Conservation (phyloP, 208 protist genomes). For the Plasmodiophora brassicae region DNA sequence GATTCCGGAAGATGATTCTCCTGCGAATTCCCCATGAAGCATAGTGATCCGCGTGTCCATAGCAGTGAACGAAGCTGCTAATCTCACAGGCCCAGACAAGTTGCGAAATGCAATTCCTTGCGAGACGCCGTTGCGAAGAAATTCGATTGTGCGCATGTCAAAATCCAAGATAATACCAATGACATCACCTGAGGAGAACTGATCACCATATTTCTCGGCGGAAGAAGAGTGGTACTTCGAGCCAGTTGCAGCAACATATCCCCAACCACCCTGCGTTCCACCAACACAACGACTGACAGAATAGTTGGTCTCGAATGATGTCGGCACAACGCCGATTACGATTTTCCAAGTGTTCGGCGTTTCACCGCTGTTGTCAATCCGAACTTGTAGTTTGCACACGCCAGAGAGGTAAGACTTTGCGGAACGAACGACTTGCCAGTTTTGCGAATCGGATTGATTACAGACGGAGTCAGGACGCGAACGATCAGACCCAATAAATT, state of each 20-base stretch:
- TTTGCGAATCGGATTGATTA: background rate
- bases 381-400: background rate
- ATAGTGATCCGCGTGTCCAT: background rate
- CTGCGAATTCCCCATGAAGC: background rate
- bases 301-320: background rate
- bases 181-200: background rate
- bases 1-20: background rate
- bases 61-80: background rate
- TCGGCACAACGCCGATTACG: background rate
- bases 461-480: background rate
- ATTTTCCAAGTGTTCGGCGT: background rate
- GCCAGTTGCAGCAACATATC: background rate
- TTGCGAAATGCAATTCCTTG: background rate
- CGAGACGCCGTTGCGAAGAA: background rate
- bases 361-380: background rate
- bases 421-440: background rate
- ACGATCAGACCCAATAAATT: background rate
- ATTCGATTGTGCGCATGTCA: background rate
- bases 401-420: background rate
- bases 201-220: background rate
- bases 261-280: background rate
- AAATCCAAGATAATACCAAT: background rate
- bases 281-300: background rate
- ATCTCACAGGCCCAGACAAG: background rate
- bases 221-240: background rate